These are phyloP conservation scores for Pugionium cornutum DNA, from an alignment of 345 rosid genomes.

Conservation along the genomic window DNA sequence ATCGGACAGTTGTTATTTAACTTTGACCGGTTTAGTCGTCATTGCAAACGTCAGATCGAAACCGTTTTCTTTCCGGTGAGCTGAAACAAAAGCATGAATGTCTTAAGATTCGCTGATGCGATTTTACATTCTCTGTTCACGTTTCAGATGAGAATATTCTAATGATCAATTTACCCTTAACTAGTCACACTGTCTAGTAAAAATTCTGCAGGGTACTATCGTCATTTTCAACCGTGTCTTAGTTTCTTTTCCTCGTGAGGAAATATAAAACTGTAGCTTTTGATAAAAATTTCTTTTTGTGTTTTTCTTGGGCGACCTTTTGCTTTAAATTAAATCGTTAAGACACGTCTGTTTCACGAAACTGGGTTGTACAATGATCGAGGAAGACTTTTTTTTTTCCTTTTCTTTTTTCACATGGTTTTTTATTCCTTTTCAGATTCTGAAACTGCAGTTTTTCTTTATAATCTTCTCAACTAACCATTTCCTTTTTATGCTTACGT, in stretches of 20 bases:
- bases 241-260: background rate
- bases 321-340: conserved; percentile 24
- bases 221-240: background rate
- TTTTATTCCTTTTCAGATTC: conserved; percentile 33
- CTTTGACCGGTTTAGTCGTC: conserved; percentile 25
- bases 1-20: conserved; percentile 33
- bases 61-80: conserved; percentile 33
- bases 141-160: conserved; percentile 6
- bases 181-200: background rate
- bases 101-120: conserved; percentile 43
- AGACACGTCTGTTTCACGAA: conserved; percentile 39
- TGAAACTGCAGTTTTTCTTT: conserved; percentile 16
- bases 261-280: background rate
- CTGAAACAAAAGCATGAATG: conserved; percentile 33
- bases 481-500: conserved; percentile 10
- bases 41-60: conserved; percentile 26
- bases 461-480: background rate
- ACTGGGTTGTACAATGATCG: conserved; percentile 39
- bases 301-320: conserved; percentile 31
- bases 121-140: conserved; percentile 21
- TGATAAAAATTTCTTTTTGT: conserved; percentile 20
- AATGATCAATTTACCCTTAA: conserved; percentile 14
- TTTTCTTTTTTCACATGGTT: conserved; percentile 6
- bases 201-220: background rate
- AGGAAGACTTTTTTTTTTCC: conserved; percentile 31